Conservation (phyloP, 2,329 filamentous ascomycete genomes). For the Calonectria montana region DNA sequence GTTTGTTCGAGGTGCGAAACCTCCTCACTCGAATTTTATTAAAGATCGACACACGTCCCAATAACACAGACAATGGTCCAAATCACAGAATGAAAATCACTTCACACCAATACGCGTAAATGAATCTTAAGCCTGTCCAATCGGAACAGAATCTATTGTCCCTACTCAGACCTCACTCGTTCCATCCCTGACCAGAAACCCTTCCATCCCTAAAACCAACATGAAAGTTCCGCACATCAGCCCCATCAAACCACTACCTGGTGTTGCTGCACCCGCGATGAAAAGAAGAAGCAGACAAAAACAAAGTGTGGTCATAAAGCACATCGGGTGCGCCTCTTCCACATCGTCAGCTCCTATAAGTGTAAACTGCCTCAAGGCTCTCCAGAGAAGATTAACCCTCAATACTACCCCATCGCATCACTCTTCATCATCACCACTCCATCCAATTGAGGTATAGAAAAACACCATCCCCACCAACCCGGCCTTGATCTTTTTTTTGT, state of each 20-base stretch:
- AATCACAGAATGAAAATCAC: neutral
- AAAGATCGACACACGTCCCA: neutral
- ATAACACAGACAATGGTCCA: neutral
- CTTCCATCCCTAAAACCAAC: conserved; percentile 39
- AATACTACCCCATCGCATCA: conserved; percentile 24
- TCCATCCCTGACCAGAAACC: conserved; percentile 38
- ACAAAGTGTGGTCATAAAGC: neutral
- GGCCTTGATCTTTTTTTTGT: conserved; percentile 30
- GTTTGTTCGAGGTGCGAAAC: neutral
- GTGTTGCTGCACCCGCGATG: conserved; percentile 23
- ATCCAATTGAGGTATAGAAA: conserved; percentile 46
- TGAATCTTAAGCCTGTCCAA: conserved; percentile 32
- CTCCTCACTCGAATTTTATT: neutral
- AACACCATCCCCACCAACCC: conserved; percentile 29
- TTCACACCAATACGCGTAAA: conserved; percentile 4
- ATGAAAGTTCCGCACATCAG: conserved; percentile 40
- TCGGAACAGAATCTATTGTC: conserved; percentile 44
- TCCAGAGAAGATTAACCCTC: conserved; percentile 29
- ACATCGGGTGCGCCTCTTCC: conserved; percentile 12
- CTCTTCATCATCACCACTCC: conserved; percentile 32
- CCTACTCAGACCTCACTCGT: conserved; percentile 34
- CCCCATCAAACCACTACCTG: conserved; percentile 31
- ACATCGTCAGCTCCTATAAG: conserved; percentile 19
- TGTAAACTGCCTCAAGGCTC: conserved; percentile 11
- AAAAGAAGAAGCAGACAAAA: neutral